Evolutionary conservation across 2,329 filamentous ascomycete genomes (phyloP).

Genomic region (Alternaria panax): DNA sequence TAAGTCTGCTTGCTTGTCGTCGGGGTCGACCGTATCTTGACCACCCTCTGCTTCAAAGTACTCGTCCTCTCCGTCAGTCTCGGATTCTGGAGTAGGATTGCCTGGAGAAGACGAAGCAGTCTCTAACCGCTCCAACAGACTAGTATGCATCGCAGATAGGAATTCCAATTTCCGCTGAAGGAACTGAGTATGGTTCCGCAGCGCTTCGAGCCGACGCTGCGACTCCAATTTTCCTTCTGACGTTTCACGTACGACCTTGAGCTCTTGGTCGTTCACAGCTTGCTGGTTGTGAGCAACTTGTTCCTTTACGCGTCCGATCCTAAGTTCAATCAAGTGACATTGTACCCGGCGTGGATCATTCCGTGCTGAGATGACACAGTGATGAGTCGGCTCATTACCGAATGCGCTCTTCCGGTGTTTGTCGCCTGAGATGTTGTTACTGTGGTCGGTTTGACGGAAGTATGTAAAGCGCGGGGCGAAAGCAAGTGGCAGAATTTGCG

Average conservation of each 20-base stretch:
- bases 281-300: constrained; percentile 80
- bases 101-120: constrained; percentile 71
- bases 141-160: constrained; percentile 64
- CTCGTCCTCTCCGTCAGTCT: constrained; percentile 54
- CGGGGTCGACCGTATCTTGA: constrained; percentile 56
- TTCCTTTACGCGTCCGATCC: constrained; percentile 77
- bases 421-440: constrained; percentile 79
- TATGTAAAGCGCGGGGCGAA: constrained; percentile 97
- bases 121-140: constrained; percentile 62
- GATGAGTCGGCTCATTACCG: constrained; percentile 90
- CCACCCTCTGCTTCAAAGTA: constrained; percentile 62
- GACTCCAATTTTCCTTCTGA: constrained; percentile 61
- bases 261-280: constrained; percentile 76
- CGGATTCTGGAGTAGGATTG: constrained; percentile 50
- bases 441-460: constrained; percentile 94
- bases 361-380: constrained; percentile 84
- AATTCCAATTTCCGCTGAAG: constrained; percentile 67
- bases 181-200: constrained; percentile 64
- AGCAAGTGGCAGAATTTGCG: constrained; percentile 89
- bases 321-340: constrained; percentile 80
- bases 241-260: constrained; percentile 64
- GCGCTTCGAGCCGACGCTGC: constrained; percentile 62
- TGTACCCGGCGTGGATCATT: constrained; percentile 87
- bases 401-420: constrained; percentile 86
- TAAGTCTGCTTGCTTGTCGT: constrained; percentile 63